phyloP scores from a whole-genome alignment of 2,329 filamentous ascomycete species.

The Exophiala spinifera region DNA sequence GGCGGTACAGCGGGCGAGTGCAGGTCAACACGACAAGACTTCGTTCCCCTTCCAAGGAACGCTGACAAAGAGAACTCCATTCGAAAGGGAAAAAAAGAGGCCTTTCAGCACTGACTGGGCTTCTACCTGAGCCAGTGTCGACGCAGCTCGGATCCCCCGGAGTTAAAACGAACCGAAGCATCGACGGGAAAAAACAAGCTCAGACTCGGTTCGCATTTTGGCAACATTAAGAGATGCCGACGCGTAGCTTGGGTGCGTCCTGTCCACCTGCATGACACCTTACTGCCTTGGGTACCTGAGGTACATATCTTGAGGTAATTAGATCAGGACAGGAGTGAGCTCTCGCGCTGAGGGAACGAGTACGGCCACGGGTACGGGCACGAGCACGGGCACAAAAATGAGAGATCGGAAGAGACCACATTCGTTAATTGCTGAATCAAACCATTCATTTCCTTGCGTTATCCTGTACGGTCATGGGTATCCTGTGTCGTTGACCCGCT shows the following conservation, averaged over 20 bases:
- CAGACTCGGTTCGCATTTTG: background rate
- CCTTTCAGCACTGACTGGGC: background rate
- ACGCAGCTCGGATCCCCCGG: slow-evolving; percentile 11
- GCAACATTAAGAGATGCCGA: background rate
- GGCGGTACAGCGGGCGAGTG: slow-evolving; percentile 1
- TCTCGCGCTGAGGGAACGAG: too few species aligned
- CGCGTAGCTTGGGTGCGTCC: too few species aligned
- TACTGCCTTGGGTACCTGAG: too few species aligned
- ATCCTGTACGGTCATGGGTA: slow-evolving; percentile 4
- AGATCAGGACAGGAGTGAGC: too few species aligned
- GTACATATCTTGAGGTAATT: too few species aligned
- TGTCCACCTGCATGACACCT: too few species aligned
- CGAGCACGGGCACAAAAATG: too few species aligned
- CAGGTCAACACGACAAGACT: background rate
- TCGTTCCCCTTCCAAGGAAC: slow-evolving; percentile 3
- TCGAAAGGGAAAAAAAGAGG: background rate
- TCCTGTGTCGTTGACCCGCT: background rate
- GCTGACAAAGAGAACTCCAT: slow-evolving; percentile 1
- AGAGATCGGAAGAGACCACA: too few species aligned
- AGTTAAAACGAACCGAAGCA: background rate
- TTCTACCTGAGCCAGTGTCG: background rate
- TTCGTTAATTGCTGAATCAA: too few species aligned
- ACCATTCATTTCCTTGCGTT: background rate
- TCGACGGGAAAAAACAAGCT: background rate
- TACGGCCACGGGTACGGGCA: too few species aligned